Conservation (phyloP, 139 green algal species). For the Bryopsis sp. region DNA sequence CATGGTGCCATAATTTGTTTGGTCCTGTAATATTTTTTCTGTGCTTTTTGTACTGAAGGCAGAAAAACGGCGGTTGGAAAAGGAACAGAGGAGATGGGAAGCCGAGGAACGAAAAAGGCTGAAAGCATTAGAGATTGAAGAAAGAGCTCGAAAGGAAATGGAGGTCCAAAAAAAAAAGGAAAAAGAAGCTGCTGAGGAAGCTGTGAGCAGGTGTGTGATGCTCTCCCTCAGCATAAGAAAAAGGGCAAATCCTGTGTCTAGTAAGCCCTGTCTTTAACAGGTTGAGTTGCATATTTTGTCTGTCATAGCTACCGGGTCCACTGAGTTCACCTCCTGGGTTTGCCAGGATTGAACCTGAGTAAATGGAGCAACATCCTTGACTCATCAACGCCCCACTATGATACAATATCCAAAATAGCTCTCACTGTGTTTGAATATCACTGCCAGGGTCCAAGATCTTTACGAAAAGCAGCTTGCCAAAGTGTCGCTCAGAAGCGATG, state of each 20-base stretch:
- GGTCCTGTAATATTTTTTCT: neutral
- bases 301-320: too few species aligned
- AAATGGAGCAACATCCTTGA: too few species aligned
- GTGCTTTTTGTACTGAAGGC: slow-evolving; percentile 18
- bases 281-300: too few species aligned
- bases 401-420: too few species aligned
- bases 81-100: slow-evolving; percentile 28
- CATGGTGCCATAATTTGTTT: neutral
- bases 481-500: neutral
- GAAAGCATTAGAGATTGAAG: neutral
- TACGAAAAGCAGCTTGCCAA: neutral
- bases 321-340: too few species aligned
- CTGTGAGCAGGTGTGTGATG: too few species aligned
- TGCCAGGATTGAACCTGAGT: too few species aligned
- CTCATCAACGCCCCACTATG: too few species aligned
- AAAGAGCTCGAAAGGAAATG: neutral
- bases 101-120: slow-evolving; percentile 23
- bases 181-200: neutral
- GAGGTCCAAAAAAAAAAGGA: neutral
- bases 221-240: too few species aligned
- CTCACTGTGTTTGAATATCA: too few species aligned
- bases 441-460: neutral
- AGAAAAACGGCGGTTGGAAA: slow-evolving; percentile 34
- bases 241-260: too few species aligned
- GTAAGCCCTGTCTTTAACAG: too few species aligned